A percentile compares a stretch with the other conserved stretches of the same genome.
phyloP scores from a whole-genome alignment of 1,284 basidiomycete genomes.

The Amylostereum chailletii region DNA sequence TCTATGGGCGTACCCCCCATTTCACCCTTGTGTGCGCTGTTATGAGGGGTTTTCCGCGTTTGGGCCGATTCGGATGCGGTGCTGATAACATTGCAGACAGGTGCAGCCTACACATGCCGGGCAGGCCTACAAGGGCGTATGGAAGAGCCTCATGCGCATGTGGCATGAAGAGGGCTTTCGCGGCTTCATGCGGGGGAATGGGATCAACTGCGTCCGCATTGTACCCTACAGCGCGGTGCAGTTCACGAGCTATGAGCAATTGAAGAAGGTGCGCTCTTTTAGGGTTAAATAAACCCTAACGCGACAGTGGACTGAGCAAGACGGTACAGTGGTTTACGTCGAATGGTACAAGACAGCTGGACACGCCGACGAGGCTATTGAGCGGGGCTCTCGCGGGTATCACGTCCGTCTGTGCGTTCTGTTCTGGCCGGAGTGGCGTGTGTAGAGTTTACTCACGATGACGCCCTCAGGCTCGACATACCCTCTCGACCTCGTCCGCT shows the following conservation, averaged over 20 bases:
- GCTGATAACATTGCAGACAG: conserved; percentile 43
- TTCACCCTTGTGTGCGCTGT: neutral
- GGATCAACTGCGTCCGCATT: conserved; percentile 89
- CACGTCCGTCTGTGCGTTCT: conserved; percentile 68
- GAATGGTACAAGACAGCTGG: conserved; percentile 63
- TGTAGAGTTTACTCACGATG: neutral
- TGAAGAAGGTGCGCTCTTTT: conserved; percentile 61
- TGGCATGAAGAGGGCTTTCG: conserved; percentile 89
- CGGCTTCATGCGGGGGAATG: conserved; percentile 89
- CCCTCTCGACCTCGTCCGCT: conserved; percentile 87
- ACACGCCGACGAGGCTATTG: conserved; percentile 74
- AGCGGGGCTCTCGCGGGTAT: conserved; percentile 89
- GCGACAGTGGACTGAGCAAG: neutral
- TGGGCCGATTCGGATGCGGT: neutral
- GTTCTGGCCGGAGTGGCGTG: neutral
- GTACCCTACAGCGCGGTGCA: conserved; percentile 85
- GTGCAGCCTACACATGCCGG: conserved; percentile 61
- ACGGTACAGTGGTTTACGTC: conserved; percentile 56
- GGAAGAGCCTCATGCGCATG: conserved; percentile 76
- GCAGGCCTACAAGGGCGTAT: conserved; percentile 75
- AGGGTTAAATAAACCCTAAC: neutral
- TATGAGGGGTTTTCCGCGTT: neutral
- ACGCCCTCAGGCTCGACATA: conserved; percentile 69
- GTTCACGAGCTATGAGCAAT: conserved; percentile 85
- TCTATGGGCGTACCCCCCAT: too few species aligned